phyloP scores from a whole-genome alignment of 805 yeast species.

The Myxozyma sirexii region DNA sequence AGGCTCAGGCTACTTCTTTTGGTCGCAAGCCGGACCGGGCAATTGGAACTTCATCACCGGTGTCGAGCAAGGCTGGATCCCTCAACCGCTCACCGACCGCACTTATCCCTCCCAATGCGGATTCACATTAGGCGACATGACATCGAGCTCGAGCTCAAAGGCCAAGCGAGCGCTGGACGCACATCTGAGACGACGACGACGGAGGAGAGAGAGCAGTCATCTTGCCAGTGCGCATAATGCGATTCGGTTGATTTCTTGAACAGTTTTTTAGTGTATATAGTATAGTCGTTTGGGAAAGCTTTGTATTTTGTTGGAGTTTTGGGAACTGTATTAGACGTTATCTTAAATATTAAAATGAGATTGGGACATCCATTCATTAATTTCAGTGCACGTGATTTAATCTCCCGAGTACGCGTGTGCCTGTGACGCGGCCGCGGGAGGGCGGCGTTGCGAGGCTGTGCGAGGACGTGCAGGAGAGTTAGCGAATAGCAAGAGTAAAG shows the following conservation, averaged over 20 bases:
- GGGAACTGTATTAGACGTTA: too few species aligned
- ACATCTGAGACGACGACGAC: not conserved
- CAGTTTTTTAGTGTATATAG: not conserved
- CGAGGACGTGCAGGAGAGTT: too few species aligned
- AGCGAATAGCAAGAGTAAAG: too few species aligned
- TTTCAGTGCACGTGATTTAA: too few species aligned
- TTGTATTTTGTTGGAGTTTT: too few species aligned
- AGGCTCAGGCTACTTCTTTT: constrained; percentile 82
- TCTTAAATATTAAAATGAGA: too few species aligned
- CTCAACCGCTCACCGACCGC: constrained; percentile 74
- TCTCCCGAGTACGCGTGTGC: too few species aligned
- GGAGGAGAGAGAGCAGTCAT: not conserved
- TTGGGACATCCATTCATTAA: too few species aligned
- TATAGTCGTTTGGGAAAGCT: too few species aligned
- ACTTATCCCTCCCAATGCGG: constrained; percentile 69
- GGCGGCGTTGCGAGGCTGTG: too few species aligned
- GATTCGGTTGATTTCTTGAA: not conserved
- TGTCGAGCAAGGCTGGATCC: constrained; percentile 64
- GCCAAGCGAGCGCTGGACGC: not conserved
- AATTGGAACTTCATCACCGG: constrained; percentile 84
- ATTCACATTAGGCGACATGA: constrained; percentile 25
- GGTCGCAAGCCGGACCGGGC: constrained; percentile 85
- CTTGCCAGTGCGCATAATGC: not conserved
- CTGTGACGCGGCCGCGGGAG: too few species aligned
- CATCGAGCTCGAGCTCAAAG: not conserved